Evolutionary conservation across 768 basidiomycete species (phyloP).

Genomic region (Rhodotorula diobovata): DNA sequence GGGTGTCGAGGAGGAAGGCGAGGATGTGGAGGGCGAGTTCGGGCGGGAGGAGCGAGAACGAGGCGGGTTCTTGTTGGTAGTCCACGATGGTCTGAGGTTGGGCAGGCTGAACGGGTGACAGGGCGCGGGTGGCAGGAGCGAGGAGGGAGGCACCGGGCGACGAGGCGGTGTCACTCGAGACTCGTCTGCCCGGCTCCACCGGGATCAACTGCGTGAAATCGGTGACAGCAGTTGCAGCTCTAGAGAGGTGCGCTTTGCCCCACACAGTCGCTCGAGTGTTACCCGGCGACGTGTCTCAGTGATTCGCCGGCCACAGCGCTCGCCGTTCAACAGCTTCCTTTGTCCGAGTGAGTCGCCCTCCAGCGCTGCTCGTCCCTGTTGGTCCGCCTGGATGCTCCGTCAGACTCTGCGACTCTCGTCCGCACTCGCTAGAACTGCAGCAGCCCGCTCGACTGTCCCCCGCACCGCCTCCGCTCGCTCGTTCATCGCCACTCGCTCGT

Average conservation of each 20-base stretch:
- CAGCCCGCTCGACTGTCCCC: too few relatives aligned
- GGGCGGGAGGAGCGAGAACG: constrained; percentile 14
- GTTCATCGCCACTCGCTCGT: neutral
- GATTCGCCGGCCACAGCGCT: too few relatives aligned
- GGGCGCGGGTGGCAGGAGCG: too few relatives aligned
- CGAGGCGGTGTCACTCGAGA: too few relatives aligned
- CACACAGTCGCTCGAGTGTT: too few relatives aligned
- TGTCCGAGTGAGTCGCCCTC: neutral
- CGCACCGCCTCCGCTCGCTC: neutral
- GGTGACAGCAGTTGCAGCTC: too few relatives aligned
- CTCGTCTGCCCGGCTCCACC: too few relatives aligned
- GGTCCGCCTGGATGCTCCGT: neutral
- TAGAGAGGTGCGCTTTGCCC: too few relatives aligned
- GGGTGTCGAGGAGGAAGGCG: neutral
- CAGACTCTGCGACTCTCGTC: neutral
- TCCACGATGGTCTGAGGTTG: neutral
- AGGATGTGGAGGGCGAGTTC: constrained; percentile 14
- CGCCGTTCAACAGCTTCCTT: too few relatives aligned
- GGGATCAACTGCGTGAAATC: too few relatives aligned
- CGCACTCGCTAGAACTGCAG: neutral
- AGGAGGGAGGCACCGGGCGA: too few relatives aligned
- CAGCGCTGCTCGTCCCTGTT: neutral
- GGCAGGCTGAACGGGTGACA: neutral
- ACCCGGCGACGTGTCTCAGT: too few relatives aligned
- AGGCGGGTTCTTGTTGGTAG: neutral